phyloP scores from a whole-genome alignment of 1,139 yeast species.

The Candida gigantensis region DNA sequence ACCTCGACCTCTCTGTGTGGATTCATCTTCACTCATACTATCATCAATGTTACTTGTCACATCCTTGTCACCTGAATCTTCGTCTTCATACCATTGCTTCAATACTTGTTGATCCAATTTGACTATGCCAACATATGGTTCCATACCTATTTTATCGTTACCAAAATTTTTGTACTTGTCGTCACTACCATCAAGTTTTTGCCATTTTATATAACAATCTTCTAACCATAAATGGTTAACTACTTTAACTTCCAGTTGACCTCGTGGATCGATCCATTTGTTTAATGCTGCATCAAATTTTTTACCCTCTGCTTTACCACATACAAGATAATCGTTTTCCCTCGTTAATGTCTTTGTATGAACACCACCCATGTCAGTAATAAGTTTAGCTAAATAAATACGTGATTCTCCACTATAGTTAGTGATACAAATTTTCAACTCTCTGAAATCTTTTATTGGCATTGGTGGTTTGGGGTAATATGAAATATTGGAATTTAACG shows the following conservation, averaged over 20 bases:
- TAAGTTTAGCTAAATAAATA: conserved; percentile 63
- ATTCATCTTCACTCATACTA: conserved; percentile 36
- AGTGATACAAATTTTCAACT: conserved; percentile 63
- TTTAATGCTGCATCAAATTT: conserved; percentile 71
- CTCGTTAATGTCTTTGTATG: conserved; percentile 71
- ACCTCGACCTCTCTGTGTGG: conserved; percentile 10
- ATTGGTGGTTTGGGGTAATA: conserved; percentile 69
- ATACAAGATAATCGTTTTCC: conserved; percentile 70
- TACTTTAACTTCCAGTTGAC: conserved; percentile 43
- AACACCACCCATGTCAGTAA: conserved; percentile 70
- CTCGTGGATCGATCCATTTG: conserved; percentile 48
- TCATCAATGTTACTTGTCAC: conserved; percentile 27
- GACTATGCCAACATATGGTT: conserved; percentile 53
- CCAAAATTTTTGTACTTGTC: conserved; percentile 52
- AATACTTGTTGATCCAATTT: conserved; percentile 43
- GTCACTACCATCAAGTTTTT: conserved; percentile 41
- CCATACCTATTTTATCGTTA: conserved; percentile 34
- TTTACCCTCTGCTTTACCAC: conserved; percentile 67
- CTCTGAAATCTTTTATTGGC: conserved; percentile 54
- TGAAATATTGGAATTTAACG: conserved; percentile 54
- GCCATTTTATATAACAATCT: conserved; percentile 69
- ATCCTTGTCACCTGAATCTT: conserved; percentile 12
- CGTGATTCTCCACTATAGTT: conserved; percentile 88
- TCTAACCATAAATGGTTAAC: conserved; percentile 93
- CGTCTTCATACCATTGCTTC: conserved; percentile 37